Conservation (phyloP, 306 rosid genomes). For the Spatholobus suberectus region DNA sequence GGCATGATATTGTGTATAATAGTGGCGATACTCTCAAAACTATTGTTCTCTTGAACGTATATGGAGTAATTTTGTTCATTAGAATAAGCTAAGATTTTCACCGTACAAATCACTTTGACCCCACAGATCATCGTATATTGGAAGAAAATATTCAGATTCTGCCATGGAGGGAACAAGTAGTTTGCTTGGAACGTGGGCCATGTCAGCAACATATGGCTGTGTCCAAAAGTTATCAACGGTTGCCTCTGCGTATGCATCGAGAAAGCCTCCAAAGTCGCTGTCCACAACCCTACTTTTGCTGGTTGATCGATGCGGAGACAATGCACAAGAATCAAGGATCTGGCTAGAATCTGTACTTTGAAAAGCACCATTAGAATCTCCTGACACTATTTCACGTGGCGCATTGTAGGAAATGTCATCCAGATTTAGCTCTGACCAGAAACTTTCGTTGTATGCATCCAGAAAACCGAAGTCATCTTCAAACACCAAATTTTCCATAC, state of each 20-base stretch:
- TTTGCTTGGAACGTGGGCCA: background rate
- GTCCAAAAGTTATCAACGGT: constrained; percentile 40
- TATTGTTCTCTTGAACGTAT: background rate
- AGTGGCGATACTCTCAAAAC: background rate
- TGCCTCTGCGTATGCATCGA: constrained; percentile 10
- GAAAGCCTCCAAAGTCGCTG: background rate
- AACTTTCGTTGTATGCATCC: constrained; percentile 19
- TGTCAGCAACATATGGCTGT: constrained; percentile 24
- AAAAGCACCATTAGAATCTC: background rate
- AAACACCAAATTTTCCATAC: background rate
- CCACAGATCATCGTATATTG: constrained; percentile 27
- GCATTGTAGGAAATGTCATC: constrained; percentile 14
- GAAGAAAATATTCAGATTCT: constrained; percentile 33
- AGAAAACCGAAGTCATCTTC: constrained; percentile 49
- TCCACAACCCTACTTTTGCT: background rate
- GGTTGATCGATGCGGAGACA: constrained; percentile 2
- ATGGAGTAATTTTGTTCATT: background rate
- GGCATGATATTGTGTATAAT: no score
- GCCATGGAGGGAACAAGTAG: background rate
- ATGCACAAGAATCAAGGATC: constrained; percentile 7
- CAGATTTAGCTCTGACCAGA: constrained; percentile 39
- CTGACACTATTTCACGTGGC: background rate
- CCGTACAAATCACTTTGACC: constrained; percentile 5
- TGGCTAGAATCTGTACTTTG: background rate
- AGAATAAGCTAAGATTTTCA: background rate